phyloP scores from a whole-genome alignment of 2,329 filamentous ascomycete genomes.

The Talaromyces sp. region DNA sequence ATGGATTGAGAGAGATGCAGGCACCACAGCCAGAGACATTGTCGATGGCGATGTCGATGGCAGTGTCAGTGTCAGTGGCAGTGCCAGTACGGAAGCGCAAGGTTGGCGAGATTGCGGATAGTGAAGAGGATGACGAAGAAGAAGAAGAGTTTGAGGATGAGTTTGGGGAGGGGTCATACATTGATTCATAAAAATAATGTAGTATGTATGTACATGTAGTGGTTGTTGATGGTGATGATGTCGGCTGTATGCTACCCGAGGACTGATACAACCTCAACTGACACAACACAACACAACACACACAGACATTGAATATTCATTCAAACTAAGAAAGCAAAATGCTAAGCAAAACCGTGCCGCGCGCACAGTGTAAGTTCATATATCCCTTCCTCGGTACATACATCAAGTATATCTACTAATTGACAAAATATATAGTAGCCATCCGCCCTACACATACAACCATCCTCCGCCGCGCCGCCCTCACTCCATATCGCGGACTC shows the following conservation, averaged over 20 bases:
- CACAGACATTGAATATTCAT: not conserved
- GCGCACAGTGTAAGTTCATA: not conserved
- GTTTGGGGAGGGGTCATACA: not conserved
- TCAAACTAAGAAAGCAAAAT: not conserved
- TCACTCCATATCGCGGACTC: conserved; percentile 9
- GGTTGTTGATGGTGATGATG: not conserved
- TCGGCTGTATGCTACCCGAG: conserved; percentile 10
- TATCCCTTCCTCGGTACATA: not conserved
- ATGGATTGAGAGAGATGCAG: conserved; percentile 2
- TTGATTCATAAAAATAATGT: not conserved
- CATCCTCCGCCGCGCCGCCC: not conserved
- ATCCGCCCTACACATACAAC: not conserved
- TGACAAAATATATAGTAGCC: not conserved
- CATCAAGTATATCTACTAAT: not conserved
- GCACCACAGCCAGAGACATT: conserved; percentile 4
- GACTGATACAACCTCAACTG: too few species aligned
- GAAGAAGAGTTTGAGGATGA: conserved; percentile 10
- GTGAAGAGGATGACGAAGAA: conserved; percentile 31
- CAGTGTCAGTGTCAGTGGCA: conserved; percentile 1
- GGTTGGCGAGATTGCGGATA: conserved; percentile 38
- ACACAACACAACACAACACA: not conserved
- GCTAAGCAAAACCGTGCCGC: not conserved
- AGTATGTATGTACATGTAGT: not conserved
- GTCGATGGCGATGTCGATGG: conserved; percentile 8
- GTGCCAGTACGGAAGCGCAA: conserved; percentile 34